These are phyloP conservation scores for Fraxinus xanthoxyloides DNA, from an alignment of 305 asterid genomes.

Conservation along the genomic window DNA sequence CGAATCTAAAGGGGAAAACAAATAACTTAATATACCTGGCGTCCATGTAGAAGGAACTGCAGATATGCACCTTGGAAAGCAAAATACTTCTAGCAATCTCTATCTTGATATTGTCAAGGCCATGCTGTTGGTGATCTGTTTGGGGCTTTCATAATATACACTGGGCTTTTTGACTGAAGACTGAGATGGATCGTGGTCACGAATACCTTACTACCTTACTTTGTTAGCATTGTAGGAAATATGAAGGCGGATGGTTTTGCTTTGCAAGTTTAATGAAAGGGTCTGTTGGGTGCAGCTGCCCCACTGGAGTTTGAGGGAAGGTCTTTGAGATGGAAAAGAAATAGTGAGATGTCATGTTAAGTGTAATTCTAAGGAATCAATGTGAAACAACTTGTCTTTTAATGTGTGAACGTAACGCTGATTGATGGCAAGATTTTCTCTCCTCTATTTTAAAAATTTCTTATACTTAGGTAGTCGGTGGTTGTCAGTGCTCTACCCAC, in stretches of 20 bases:
- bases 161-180: not conserved
- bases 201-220: not conserved
- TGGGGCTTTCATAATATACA: not conserved
- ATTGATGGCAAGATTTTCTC: not conserved
- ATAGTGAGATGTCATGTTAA: not conserved
- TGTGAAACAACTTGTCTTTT: not conserved
- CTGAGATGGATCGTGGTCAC: not conserved
- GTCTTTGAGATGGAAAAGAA: not conserved
- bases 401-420: not conserved
- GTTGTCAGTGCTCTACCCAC: not conserved
- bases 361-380: not conserved
- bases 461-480: not conserved
- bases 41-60: not conserved
- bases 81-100: not conserved
- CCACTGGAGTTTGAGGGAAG: not conserved
- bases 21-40: not conserved
- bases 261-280: not conserved
- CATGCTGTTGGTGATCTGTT: not conserved
- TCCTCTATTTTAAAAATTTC: not conserved
- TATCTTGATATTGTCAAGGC: not conserved
- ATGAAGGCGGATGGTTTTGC: not conserved
- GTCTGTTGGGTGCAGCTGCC: not conserved
- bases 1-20: not conserved
- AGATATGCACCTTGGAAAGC: not conserved
- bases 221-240: not conserved